Base-by-base conservation (phyloP, 2,329 filamentous ascomycete species). In the Aspergillus transmontanensis region DNA sequence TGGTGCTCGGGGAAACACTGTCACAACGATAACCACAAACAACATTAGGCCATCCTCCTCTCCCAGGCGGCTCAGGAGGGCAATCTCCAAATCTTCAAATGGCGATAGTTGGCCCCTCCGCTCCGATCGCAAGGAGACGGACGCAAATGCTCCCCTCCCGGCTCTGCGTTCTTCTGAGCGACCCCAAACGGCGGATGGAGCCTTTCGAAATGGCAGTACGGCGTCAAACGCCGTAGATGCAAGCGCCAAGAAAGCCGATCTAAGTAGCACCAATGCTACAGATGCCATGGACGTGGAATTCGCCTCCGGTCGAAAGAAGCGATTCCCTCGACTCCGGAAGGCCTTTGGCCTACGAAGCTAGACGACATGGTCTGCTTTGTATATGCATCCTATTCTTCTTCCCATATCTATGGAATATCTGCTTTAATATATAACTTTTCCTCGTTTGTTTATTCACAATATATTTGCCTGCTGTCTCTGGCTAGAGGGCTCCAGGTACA, bases 301-400 rank as follows among this genome's bases (percentile, higher is more conserved):
- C 39, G 72, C 74, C 48, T 69, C 72, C 6, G 71, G 72, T 23
- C 80, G 79, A 63, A 82, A 82, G 72, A 83, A 80, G 67, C 78
- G 78, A 61, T 82, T 82, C 58, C 77, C 77, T 10, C 71, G 78
- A 61, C 71, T 83, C 58, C 76, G 80, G 50, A 81, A 79, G 63
- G 81, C 80, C 23, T 80, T 83, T 64, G 78, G 80, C 26, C 69
- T 82, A 64, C 74, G 75, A 12, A 57, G 45, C 23, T 69, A 57
- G 57, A 19, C 21, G 19, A 43, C 26, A n/a, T 30, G 26, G 41
- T 36, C 51, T 55, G 14, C 51, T 55, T 39, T 39, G 6, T 39
- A 55, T 16, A 39, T 39, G n/a, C n/a, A 26, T 39, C 11, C 6
- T 21, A 39, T 30, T 19, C 32, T 39, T 23, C n/a, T 16, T 14